These are phyloP conservation scores for Penicillium sp. DNA, from an alignment of 2,329 filamentous ascomycete genomes.

Conservation along the genomic window DNA sequence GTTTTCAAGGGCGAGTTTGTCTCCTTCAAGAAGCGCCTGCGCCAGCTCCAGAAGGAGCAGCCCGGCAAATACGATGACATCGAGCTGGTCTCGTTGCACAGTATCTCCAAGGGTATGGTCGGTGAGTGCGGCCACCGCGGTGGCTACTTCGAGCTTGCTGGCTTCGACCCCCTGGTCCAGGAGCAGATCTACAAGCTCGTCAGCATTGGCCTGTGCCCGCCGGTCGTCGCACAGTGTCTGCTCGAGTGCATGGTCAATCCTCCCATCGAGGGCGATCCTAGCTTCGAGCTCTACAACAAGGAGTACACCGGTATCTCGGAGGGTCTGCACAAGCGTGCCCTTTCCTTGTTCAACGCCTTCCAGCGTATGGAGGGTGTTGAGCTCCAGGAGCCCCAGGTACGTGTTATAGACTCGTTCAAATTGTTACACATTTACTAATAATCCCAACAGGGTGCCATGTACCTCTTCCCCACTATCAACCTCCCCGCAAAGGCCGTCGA, in stretches of 20 bases:
- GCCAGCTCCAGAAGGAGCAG: constrained; percentile 70
- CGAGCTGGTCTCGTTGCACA: constrained; percentile 90
- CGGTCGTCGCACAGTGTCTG: constrained; percentile 92
- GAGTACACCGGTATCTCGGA: constrained; percentile 83
- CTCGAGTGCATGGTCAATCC: constrained; percentile 99
- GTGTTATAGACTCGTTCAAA: constrained; percentile 18
- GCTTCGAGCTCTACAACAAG: constrained; percentile 74
- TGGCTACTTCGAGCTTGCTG: constrained; percentile 94
- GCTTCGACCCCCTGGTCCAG: constrained; percentile 80
- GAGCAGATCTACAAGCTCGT: constrained; percentile 98
- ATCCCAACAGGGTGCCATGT: constrained; percentile 77
- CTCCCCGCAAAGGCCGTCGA: constrained; percentile 73
- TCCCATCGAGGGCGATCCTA: constrained; percentile 76
- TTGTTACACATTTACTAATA: constrained; percentile 4
- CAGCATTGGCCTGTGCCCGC: constrained; percentile 92
- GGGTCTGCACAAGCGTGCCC: constrained; percentile 74
- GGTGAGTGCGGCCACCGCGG: constrained; percentile 97
- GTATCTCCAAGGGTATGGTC: constrained; percentile 96
- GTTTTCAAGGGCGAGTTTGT: constrained; percentile 92
- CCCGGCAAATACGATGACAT: constrained; percentile 77
- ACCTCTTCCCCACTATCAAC: constrained; percentile 93
- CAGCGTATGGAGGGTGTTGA: constrained; percentile 92
- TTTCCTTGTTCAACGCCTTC: constrained; percentile 86
- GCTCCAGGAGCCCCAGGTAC: constrained; percentile 73
- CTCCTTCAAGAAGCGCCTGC: constrained; percentile 88